Percentiles rank a stretch among this genome's conserved stretches.
Conservation (phyloP, 202 grass and related monocot genomes). For the Setaria italica region DNA sequence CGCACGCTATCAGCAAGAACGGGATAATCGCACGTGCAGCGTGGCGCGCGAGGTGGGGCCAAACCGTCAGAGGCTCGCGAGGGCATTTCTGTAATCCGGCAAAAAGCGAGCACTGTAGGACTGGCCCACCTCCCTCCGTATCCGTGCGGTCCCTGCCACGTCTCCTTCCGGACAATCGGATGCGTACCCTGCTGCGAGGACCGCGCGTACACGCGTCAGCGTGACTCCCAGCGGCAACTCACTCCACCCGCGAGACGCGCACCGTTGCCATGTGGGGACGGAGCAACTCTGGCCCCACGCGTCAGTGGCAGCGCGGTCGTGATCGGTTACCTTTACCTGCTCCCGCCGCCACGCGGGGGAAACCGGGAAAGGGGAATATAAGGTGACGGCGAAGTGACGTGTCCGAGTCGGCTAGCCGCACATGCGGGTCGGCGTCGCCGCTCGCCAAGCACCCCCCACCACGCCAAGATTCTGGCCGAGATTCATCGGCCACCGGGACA, state of each 20-base stretch:
- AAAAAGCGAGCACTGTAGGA: too few relatives aligned
- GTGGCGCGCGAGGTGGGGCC: background rate
- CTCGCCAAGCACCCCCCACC: background rate
- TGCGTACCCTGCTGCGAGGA: background rate
- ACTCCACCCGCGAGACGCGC: too few relatives aligned
- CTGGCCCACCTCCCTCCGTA: too few relatives aligned
- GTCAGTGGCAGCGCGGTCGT: background rate
- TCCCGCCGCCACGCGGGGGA: slow-evolving; percentile 10
- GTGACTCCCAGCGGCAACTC: too few relatives aligned
- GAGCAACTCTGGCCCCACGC: background rate
- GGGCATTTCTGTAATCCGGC: background rate
- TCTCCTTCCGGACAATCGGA: background rate
- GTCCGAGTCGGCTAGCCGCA: background rate
- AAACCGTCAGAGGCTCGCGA: background rate
- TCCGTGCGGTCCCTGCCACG: slow-evolving; percentile 11
- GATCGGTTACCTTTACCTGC: background rate
- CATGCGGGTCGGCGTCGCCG: background rate
- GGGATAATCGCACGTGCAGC: background rate
- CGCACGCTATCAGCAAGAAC: background rate
- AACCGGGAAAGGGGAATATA: too few relatives aligned
- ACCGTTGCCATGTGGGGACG: too few relatives aligned
- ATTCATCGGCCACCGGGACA: slow-evolving; percentile 29
- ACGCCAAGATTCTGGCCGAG: slow-evolving; percentile 23
- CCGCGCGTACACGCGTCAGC: background rate
- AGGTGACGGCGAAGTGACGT: slow-evolving; percentile 25